Evolutionary conservation across 352 stramenopile genomes (phyloP).

Genomic region (Globisporangium uncinulatum): DNA sequence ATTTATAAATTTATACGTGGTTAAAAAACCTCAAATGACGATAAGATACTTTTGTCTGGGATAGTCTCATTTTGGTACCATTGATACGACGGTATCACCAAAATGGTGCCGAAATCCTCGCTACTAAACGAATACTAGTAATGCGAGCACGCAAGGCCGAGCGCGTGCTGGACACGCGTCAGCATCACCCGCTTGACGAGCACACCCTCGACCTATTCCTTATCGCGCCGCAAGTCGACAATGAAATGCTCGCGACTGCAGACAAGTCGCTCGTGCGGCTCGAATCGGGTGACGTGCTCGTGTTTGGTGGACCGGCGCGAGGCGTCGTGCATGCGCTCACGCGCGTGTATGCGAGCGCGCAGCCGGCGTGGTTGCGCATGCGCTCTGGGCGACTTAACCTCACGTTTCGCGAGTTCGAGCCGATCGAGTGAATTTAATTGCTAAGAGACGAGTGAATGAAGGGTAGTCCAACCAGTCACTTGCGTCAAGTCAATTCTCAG

Average conservation of each 20-base stretch:
- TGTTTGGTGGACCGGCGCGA: conserved; percentile 60
- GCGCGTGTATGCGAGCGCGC: conserved; percentile 47
- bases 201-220: conserved; percentile 65
- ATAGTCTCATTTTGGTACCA: too few relatives aligned
- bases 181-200: conserved; percentile 47
- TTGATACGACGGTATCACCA: too few relatives aligned
- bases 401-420: conserved; percentile 66
- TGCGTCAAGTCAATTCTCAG: too few relatives aligned
- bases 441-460: too few relatives aligned
- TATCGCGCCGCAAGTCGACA: conserved; percentile 1
- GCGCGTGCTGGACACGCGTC: conserved; percentile 30
- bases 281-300: conserved; percentile 59
- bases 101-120: too few relatives aligned
- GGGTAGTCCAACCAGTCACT: too few relatives aligned
- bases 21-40: too few relatives aligned
- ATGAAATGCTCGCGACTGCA: background rate
- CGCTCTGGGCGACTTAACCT: conserved; percentile 58
- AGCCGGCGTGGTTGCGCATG: conserved; percentile 54
- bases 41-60: too few relatives aligned
- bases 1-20: too few relatives aligned
- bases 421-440: too few relatives aligned
- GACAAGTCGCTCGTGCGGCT: conserved; percentile 32
- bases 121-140: too few relatives aligned
- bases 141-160: conserved; percentile 46
- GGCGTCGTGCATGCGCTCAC: conserved; percentile 62